Percentiles rank a stretch among this genome's conserved stretches.
Evolutionary conservation across 805 yeast genomes (phyloP).

Genomic region (Helenozyma baotianmanensis): DNA sequence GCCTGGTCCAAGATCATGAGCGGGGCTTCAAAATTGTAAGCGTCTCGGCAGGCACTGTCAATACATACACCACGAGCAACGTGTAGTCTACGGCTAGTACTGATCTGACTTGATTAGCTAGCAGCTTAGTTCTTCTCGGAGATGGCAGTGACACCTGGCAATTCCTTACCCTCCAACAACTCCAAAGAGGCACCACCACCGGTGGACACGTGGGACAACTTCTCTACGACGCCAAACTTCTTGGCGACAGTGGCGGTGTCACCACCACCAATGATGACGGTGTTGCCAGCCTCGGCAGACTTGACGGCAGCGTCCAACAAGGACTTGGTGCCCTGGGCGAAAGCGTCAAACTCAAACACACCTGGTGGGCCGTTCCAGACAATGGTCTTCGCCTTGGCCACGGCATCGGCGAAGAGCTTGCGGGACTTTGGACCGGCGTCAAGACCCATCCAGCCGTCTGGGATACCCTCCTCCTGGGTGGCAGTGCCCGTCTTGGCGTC

Average conservation of each 20-base stretch:
- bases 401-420: constrained; percentile 73
- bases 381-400: constrained; percentile 92
- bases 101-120: too few relatives aligned
- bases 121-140: too few relatives aligned
- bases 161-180: constrained; percentile 95
- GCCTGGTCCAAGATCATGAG: constrained; percentile 48
- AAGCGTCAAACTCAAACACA: constrained; percentile 94
- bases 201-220: constrained; percentile 96
- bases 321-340: constrained; percentile 87
- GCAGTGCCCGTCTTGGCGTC: constrained; percentile 86
- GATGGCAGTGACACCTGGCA: constrained; percentile 96
- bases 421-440: constrained; percentile 92
- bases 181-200: constrained; percentile 99
- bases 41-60: background rate
- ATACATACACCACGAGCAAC: too few relatives aligned
- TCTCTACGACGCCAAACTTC: constrained; percentile 95
- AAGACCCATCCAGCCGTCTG: constrained; percentile 92
- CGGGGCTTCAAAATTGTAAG: constrained; percentile 37
- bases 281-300: constrained; percentile 82
- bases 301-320: constrained; percentile 84
- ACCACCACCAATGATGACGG: constrained; percentile 98
- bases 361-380: constrained; percentile 99
- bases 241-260: constrained; percentile 99
- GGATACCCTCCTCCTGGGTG: constrained; percentile 86
- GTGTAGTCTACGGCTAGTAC: too few relatives aligned